Evolutionary conservation across 441 rosid species (phyloP).

Genomic region (Pelargonium fulgidum): DNA sequence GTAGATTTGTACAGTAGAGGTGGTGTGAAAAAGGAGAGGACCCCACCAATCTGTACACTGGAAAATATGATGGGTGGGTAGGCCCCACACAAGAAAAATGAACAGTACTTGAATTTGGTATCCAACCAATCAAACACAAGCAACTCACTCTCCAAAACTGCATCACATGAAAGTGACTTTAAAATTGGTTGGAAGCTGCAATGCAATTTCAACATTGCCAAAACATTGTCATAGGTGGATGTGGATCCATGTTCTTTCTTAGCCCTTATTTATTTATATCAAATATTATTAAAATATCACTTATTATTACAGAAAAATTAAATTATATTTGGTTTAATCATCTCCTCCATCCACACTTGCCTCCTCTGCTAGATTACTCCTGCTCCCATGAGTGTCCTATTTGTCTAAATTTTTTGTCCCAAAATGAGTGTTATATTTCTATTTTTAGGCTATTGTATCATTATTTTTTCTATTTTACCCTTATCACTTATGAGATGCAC

Average conservation of each 20-base stretch:
- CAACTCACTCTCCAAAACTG: neutral
- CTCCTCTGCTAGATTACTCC: slow-evolving; percentile 5
- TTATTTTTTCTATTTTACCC: too few species aligned
- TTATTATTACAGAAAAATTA: neutral
- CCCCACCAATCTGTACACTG: slow-evolving; percentile 23
- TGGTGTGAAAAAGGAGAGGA: slow-evolving; percentile 12
- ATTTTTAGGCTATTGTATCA: too few species aligned
- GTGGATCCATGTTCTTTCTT: slow-evolving; percentile 6
- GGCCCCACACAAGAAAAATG: slow-evolving; percentile 16
- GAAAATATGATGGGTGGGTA: slow-evolving; percentile 14
- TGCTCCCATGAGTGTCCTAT: too few species aligned
- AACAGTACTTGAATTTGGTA: neutral
- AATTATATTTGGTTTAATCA: slow-evolving; percentile 18
- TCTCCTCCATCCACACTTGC: slow-evolving; percentile 20
- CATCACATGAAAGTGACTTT: slow-evolving; percentile 1
- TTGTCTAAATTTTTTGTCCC: too few species aligned
- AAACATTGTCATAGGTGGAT: neutral
- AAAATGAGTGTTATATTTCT: too few species aligned
- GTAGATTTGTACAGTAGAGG: slow-evolving; percentile 17
- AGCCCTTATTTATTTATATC: neutral
- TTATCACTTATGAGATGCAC: too few species aligned
- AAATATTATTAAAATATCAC: neutral
- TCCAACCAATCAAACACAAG: too few species aligned
- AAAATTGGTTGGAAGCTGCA: neutral
- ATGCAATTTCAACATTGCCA: neutral